Evolutionary conservation across 805 yeast genomes (phyloP), one percentile per base, ranked within the genome.

Genomic region (Myxozyma neotropica): DNA sequence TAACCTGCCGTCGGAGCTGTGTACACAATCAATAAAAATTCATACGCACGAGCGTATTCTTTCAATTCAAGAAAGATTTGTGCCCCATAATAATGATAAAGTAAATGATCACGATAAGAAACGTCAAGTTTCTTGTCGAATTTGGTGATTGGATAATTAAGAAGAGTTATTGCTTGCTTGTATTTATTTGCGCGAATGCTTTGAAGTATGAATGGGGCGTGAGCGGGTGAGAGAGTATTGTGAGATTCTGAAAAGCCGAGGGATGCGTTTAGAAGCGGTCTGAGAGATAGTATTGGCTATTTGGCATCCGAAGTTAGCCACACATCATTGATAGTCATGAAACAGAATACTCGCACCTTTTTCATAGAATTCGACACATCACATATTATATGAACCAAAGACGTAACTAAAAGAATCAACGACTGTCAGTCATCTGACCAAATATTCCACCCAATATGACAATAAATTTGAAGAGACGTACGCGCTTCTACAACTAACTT

Each of bases 21-120:
- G 24, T 44, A 43, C 3, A 58, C 63, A 21, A 56, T 57, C 10
- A 54, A 23, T 12, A 66, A 38, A 27, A 54, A 56, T 27, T 64
- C 66, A 15, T 38, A 51, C 12, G 68, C 68, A 17, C 40, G 53
- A 19, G 58, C 56, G 42, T 40, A 57, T 7, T 59, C 51, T 52
- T 49, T 40, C 49, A 50, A 24, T 4, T 57, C 54, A 27, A 62
- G 46, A 31, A 49, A 49, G 6, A 58, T 51, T 15, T 47, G 50
- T 4, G 56, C 68, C 10, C 59, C 64, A 49, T 62, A 65, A 40
- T 58, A 66, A 49, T 66, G 61, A 50, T 50, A 62, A 13, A n/a
- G 38, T 19, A 62, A 27, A 33, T 62, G 62, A 35, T 62, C 64
- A 12, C 40, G 55, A 26, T 62, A 59, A 13, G 57, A 38, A 10